Conservation (phyloP, 768 basidiomycete genomes). For the Lyophyllum atratum region DNA sequence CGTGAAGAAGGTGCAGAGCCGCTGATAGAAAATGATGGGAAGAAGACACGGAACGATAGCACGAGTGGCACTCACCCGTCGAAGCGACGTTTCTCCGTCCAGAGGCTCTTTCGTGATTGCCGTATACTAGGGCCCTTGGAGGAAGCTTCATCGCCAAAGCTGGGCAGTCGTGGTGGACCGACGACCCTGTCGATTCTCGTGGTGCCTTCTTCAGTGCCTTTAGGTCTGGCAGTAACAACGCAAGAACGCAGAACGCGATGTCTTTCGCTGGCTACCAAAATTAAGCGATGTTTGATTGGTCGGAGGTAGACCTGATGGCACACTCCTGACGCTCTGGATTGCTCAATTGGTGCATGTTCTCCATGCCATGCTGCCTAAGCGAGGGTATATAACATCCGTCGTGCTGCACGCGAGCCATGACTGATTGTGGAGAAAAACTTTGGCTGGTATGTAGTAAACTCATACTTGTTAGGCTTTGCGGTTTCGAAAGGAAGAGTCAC, state of each 20-base stretch:
- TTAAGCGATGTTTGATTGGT: slow-evolving; percentile 19
- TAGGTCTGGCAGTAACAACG: slow-evolving; percentile 27
- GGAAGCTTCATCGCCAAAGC: slow-evolving; percentile 24
- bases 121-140: slow-evolving; percentile 34
- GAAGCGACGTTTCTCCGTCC: slow-evolving; percentile 27
- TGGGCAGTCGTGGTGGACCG: slow-evolving; percentile 27
- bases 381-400: slow-evolving; percentile 21
- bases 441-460: not conserved
- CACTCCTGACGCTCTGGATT: slow-evolving; percentile 18
- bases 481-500: slow-evolving; percentile 24
- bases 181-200: slow-evolving; percentile 31
- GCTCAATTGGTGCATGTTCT: slow-evolving; percentile 15
- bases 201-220: slow-evolving; percentile 28
- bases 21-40: slow-evolving; percentile 18
- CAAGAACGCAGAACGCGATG: slow-evolving; percentile 27
- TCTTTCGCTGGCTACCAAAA: slow-evolving; percentile 22
- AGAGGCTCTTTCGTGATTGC: slow-evolving; percentile 34
- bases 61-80: slow-evolving; percentile 19
- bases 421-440: too few species aligned
- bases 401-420: slow-evolving; percentile 7
- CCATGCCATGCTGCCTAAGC: slow-evolving; percentile 19
- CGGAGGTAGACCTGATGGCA: slow-evolving; percentile 22
- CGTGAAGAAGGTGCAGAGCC: slow-evolving; percentile 27
- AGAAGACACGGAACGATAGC: not conserved
- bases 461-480: slow-evolving; percentile 18